Conservation (phyloP, 768 basidiomycete species). For the Lyophyllum semitale region DNA sequence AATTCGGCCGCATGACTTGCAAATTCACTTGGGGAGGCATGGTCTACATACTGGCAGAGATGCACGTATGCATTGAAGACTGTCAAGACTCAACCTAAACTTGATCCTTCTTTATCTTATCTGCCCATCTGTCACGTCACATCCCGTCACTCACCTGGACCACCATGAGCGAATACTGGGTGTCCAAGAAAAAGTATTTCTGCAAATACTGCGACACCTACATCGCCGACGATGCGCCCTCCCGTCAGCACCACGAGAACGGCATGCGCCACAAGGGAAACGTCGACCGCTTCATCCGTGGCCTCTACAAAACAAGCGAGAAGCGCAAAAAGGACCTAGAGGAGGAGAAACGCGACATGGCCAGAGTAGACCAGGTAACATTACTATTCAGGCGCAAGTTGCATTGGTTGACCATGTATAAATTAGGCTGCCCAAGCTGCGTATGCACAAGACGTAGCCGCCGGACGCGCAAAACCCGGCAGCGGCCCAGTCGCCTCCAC, state of each 20-base stretch:
- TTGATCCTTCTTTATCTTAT: background rate
- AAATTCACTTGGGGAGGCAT: background rate
- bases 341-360: slow-evolving; percentile 88
- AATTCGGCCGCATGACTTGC: background rate
- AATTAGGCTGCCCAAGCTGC: slow-evolving; percentile 78
- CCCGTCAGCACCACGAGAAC: slow-evolving; percentile 87
- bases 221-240: slow-evolving; percentile 95
- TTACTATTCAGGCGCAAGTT: background rate
- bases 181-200: slow-evolving; percentile 88
- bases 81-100: background rate
- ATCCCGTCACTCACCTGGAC: background rate
- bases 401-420: background rate
- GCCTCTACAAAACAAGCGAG: slow-evolving; percentile 91
- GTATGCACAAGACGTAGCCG: slow-evolving; percentile 75
- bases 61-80: too few relatives aligned
- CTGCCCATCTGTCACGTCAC: background rate
- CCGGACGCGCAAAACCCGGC: slow-evolving; percentile 54
- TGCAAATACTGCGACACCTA: slow-evolving; percentile 98
- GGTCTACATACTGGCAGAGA: too few relatives aligned
- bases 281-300: slow-evolving; percentile 87
- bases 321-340: slow-evolving; percentile 83
- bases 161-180: slow-evolving; percentile 89
- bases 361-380: slow-evolving; percentile 75
- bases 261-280: slow-evolving; percentile 95
- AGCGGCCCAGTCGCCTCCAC: slow-evolving; percentile 33